phyloP scores from a whole-genome alignment of 805 yeast genomes.

The Kuraishia capsulata region DNA sequence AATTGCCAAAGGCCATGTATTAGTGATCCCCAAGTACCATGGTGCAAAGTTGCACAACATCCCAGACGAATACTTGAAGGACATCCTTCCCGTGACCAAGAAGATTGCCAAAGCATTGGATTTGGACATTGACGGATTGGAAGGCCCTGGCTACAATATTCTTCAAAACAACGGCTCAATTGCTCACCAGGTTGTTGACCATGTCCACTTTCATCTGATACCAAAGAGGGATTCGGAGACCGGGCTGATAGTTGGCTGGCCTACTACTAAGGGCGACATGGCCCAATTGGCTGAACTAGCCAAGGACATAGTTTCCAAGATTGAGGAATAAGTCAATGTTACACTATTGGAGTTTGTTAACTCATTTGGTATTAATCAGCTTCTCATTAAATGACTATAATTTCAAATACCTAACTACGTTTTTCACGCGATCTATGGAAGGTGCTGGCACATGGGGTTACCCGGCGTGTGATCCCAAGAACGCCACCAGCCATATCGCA shows the following conservation, averaged over 20 bases:
- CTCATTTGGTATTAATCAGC: no score
- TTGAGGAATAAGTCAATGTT: conserved; percentile 6
- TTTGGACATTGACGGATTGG: conserved; percentile 51
- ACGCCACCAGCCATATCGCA: no score
- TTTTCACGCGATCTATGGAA: no score
- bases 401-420: background rate
- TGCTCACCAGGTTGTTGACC: conserved; percentile 94
- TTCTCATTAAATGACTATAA: background rate
- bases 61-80: conserved; percentile 86
- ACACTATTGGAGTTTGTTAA: no score
- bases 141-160: conserved; percentile 74
- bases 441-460: no score
- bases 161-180: conserved; percentile 90
- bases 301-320: conserved; percentile 41
- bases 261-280: conserved; percentile 73
- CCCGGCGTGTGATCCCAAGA: no score
- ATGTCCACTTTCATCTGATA: conserved; percentile 93
- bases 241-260: conserved; percentile 92
- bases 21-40: conserved; percentile 87
- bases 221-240: conserved; percentile 70
- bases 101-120: conserved; percentile 69
- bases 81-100: conserved; percentile 82
- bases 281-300: conserved; percentile 62
- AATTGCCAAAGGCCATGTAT: conserved; percentile 78
- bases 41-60: conserved; percentile 89